phyloP scores from a whole-genome alignment of 129 eudicot species.

The Logfia minima region DNA sequence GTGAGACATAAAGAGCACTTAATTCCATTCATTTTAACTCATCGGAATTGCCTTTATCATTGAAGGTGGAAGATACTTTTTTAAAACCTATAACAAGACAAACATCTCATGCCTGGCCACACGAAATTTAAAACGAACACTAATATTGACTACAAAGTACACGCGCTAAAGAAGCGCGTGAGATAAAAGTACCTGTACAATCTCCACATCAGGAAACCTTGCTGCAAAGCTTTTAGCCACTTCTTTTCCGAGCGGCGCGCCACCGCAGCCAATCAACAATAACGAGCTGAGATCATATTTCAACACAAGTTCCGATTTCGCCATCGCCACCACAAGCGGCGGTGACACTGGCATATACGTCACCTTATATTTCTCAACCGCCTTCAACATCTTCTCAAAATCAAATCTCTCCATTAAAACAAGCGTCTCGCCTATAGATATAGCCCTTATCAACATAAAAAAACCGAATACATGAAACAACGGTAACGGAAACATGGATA shows the following conservation, averaged over 20 bases:
- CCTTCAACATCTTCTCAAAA: conserved; percentile 66
- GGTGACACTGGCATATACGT: conserved; percentile 89
- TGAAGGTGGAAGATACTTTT: too few relatives aligned
- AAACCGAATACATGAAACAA: conserved; percentile 91
- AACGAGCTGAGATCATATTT: conserved; percentile 77
- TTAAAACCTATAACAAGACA: too few relatives aligned
- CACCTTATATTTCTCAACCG: conserved; percentile 76
- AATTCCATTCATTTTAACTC: too few relatives aligned
- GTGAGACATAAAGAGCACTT: too few relatives aligned
- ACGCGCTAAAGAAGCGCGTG: conserved; percentile 30
- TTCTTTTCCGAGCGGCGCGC: conserved; percentile 88
- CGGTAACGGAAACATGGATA: conserved; percentile 69
- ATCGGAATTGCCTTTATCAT: too few relatives aligned
- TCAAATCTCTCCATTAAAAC: conserved; percentile 78
- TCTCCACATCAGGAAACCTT: conserved; percentile 58
- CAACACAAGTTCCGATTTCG: conserved; percentile 60
- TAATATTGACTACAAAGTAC: background rate
- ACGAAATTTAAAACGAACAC: background rate
- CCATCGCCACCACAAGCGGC: conserved; percentile 86
- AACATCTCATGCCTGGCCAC: too few relatives aligned
- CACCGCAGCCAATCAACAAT: conserved; percentile 63
- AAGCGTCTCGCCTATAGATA: conserved; percentile 57
- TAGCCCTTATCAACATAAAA: conserved; percentile 66
- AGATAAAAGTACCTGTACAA: conserved; percentile 54
- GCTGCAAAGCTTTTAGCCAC: conserved; percentile 53